A percentile compares a stretch with the other conserved stretches of the same genome.
Conservation (phyloP, 257 asterid genomes). For the Solanum etuberosum region DNA sequence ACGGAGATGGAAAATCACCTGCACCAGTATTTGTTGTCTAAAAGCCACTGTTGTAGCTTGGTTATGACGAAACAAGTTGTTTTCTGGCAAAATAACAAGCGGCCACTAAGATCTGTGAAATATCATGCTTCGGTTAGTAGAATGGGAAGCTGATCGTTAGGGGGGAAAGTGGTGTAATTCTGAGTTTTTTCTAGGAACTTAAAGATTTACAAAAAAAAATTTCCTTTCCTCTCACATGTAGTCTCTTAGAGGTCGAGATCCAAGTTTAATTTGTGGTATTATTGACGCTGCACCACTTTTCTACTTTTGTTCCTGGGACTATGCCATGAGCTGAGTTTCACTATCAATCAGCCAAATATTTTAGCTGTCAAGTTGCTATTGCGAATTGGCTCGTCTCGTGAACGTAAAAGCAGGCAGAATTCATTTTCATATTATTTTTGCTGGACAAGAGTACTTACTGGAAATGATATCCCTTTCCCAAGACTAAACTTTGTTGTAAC, state of each 20-base stretch:
- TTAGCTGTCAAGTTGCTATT: not conserved
- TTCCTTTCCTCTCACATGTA: not conserved
- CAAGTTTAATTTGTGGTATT: not conserved
- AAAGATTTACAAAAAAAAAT: not conserved
- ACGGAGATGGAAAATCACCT: conserved; percentile 24
- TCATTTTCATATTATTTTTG: not conserved
- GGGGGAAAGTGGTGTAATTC: not conserved
- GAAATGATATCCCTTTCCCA: not conserved
- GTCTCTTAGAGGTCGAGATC: not conserved
- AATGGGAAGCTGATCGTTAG: not conserved
- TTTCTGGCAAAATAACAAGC: not conserved
- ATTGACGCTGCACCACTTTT: not conserved
- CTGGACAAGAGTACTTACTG: not conserved
- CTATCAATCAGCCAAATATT: not conserved
- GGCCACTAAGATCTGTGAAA: not conserved
- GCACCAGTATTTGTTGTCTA: conserved; percentile 33
- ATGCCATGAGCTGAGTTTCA: not conserved
- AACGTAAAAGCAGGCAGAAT: not conserved
- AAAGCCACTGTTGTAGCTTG: not conserved
- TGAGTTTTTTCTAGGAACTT: not conserved
- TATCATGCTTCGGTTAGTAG: not conserved
- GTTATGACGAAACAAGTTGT: not conserved
- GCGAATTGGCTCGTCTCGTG: too few species aligned
- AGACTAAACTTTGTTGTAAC: not conserved
- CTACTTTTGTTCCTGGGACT: not conserved